phyloP scores from a whole-genome alignment of 1,284 basidiomycete genomes.

The Papiliotrema laurentii region DNA sequence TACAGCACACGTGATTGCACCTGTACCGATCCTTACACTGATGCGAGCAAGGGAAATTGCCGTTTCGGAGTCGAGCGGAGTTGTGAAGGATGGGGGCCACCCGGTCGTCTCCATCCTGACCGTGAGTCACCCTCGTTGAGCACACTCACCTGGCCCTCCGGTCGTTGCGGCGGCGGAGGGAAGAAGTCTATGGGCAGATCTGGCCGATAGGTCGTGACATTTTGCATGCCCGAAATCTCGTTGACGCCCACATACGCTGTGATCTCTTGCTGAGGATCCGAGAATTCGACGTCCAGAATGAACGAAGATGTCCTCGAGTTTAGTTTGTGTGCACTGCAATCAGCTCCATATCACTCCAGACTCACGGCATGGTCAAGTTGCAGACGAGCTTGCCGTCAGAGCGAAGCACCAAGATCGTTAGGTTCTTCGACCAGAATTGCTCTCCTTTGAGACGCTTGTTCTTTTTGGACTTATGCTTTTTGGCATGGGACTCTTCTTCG shows the following conservation, averaged over 20 bases:
- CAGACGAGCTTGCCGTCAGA: constrained; percentile 1
- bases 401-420: background rate
- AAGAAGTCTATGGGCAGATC: background rate
- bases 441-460: background rate
- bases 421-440: background rate
- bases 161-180: background rate
- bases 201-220: background rate
- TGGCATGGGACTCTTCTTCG: background rate
- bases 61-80: background rate
- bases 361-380: constrained; percentile 8
- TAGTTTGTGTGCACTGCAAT: constrained; percentile 18
- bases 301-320: constrained; percentile 10
- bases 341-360: background rate
- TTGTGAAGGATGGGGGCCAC: background rate
- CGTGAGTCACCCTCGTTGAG: background rate
- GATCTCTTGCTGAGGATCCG: constrained; percentile 14
- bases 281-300: constrained; percentile 14
- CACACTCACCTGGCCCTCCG: background rate
- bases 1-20: constrained; percentile 4
- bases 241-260: constrained; percentile 17
- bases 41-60: constrained; percentile 2
- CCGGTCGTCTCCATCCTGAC: background rate
- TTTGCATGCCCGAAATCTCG: background rate
- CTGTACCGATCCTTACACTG: background rate
- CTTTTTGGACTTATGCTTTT: background rate